Base-by-base conservation (phyloP, 768 basidiomycete species). In the Cystofilobasidium capitatum region DNA sequence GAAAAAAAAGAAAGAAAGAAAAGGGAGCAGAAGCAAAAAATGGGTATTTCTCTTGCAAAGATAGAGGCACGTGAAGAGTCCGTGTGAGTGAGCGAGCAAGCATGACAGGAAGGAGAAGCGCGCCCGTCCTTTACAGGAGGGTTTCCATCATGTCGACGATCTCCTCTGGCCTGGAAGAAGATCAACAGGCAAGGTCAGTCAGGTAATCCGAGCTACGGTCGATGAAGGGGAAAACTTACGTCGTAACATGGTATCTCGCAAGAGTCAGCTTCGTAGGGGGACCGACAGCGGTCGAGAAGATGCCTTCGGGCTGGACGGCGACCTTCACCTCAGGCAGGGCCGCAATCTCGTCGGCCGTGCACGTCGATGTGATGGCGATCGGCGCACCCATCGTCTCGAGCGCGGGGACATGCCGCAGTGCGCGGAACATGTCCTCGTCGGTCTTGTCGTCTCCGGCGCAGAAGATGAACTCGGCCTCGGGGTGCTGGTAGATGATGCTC, bases 391-490 rank as follows among this genome's bases (percentile, higher is more conserved):
- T 81, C 10, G 77, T 77, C 71, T 65, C 37, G 76, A 68, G 54
- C 66, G 74, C 42, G 80, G 76, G 79, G 88, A 88, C 70, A 86
- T 80, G 29, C 71, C 84, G 82, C 0, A 94, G 81, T 0, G 90
- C 83, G 71, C 92, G 87, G 88, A 97, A 97, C 94, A 99, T 99
- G 80, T 99, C 94, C 79, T 99, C 94, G 80, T 97, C 91, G 58
- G 93, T 93, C 89, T 97, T 99, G 80, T 99, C 94, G 74, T 99
- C 94, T 54, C 94, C 94, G 1, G 93, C 94, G 75, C 94, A 99
- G 80, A 97, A 94, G 76, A 97, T 82, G 74, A 97, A 92, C 76
- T 96, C 90, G 54, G 90, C 86, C 68, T 94, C 91, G 2, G 93
- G 89, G 81, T 97, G 87, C 77, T 86, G 80, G 82, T 93, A 98